Conservation (phyloP, 2,329 filamentous ascomycete genomes). For the Epicoccum nigrum region DNA sequence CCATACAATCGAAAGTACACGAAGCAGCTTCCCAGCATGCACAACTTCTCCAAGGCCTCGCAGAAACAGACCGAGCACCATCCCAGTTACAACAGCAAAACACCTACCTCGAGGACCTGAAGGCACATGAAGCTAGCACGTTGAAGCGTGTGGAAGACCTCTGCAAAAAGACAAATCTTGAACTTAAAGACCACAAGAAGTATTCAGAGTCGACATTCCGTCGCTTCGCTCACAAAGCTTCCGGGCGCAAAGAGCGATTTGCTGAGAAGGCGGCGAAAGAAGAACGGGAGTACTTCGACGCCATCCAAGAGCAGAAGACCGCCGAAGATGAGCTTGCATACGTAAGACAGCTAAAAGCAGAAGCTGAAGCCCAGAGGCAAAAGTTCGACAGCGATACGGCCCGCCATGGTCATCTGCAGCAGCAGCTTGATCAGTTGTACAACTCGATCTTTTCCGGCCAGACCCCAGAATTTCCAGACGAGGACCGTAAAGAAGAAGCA, state of each 20-base stretch:
- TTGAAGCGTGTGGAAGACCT: constrained; percentile 25
- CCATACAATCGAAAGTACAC: constrained; percentile 34
- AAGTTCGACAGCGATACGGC: constrained; percentile 24
- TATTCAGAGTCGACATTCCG: constrained; percentile 42
- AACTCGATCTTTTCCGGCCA: constrained; percentile 41
- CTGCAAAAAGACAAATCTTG: constrained; percentile 25
- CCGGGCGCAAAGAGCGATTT: constrained; percentile 36
- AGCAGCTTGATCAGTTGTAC: constrained; percentile 39
- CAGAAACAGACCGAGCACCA: constrained; percentile 38
- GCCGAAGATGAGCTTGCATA: constrained; percentile 42
- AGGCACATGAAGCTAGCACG: constrained; percentile 28
- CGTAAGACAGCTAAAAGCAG: constrained; percentile 27
- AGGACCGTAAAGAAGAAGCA: constrained; percentile 36
- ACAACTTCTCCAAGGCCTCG: constrained; percentile 32
- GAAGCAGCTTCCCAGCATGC: constrained; percentile 35
- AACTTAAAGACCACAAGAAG: constrained; percentile 43
- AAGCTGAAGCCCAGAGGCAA: constrained; percentile 29
- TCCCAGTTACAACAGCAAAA: constrained; percentile 41
- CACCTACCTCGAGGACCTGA: constrained; percentile 37
- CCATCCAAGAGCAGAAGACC: constrained; percentile 40
- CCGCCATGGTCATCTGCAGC: constrained; percentile 30
- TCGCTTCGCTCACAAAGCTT: constrained; percentile 42
- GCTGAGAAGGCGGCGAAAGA: constrained; percentile 43
- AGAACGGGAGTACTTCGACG: constrained; percentile 45
- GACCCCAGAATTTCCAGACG: constrained; percentile 42